Conservation (phyloP, 768 basidiomycete species). For the Mycena filopes region DNA sequence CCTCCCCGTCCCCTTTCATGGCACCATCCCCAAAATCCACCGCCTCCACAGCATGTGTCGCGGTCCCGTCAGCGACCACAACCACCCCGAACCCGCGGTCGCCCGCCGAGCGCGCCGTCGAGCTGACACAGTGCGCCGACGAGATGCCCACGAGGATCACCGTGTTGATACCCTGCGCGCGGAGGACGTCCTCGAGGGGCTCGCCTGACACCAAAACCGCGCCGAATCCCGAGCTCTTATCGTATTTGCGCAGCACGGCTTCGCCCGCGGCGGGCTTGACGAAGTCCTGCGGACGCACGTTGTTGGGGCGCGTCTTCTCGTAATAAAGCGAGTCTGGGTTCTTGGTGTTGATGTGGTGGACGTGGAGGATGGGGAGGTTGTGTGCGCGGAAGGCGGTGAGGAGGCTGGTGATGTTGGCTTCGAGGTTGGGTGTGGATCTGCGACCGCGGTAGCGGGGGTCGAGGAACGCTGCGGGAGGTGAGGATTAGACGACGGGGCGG, state of each 20-base stretch:
- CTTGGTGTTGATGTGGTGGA: conserved; percentile 26
- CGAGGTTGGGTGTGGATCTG: conserved; percentile 25
- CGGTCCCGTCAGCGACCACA: conserved; percentile 26
- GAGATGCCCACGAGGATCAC: conserved; percentile 24
- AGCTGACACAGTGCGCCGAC: conserved; percentile 29
- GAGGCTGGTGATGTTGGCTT: conserved; percentile 25
- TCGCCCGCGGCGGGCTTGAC: conserved; percentile 15
- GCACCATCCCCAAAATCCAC: background rate
- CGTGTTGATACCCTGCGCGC: conserved; percentile 20
- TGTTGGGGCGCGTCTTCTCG: conserved; percentile 16
- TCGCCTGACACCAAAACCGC: conserved; percentile 14
- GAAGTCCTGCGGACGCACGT: conserved; percentile 22
- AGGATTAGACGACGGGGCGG: background rate
- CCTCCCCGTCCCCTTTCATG: conserved; percentile 18
- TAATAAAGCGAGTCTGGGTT: conserved; percentile 6
- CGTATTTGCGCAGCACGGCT: conserved; percentile 27
- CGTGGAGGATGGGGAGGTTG: conserved; percentile 16
- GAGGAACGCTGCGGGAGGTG: conserved; percentile 14
- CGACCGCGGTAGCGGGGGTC: background rate
- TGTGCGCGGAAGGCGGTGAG: conserved; percentile 24
- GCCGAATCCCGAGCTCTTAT: conserved; percentile 24
- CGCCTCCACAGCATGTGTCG: conserved; percentile 18
- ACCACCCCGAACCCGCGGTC: conserved; percentile 19
- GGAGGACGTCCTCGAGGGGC: conserved; percentile 19
- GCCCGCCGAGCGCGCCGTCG: conserved; percentile 21